Percentiles rank a stretch among this genome's conserved stretches.
phyloP scores from a whole-genome alignment of 176 grass and related monocot species.

The Oryza longistaminata region DNA sequence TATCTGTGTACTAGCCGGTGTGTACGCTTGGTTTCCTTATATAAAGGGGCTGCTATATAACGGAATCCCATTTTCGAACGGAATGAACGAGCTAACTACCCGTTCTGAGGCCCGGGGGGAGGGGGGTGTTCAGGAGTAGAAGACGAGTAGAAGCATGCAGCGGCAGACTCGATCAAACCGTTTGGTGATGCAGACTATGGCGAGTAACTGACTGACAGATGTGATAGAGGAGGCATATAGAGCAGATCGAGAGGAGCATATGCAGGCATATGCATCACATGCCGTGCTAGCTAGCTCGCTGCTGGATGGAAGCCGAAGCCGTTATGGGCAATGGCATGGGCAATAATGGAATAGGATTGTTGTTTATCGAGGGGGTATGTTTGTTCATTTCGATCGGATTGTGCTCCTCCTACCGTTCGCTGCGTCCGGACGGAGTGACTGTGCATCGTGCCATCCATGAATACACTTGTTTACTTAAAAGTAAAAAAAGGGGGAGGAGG shows the following conservation, averaged over 20 bases:
- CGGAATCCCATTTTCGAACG: too few relatives aligned
- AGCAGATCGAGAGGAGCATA: neutral
- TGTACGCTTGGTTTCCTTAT: too few relatives aligned
- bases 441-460: too few relatives aligned
- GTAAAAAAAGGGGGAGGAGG: too few relatives aligned
- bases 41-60: too few relatives aligned
- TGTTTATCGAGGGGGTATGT: neutral
- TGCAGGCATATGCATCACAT: neutral
- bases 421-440: too few relatives aligned
- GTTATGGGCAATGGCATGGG: neutral
- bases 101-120: neutral
- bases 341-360: neutral
- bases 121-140: too few relatives aligned
- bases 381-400: neutral
- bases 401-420: neutral
- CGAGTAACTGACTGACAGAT: neutral
- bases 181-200: neutral
- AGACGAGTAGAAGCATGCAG: neutral
- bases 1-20: too few relatives aligned
- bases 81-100: too few relatives aligned
- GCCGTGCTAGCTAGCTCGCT: neutral
- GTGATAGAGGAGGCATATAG: neutral
- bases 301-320: neutral
- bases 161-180: neutral
- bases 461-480: too few relatives aligned